Evolutionary conservation across 2,329 filamentous ascomycete genomes (phyloP), one percentile per base, ranked within the genome.

Genomic region (Diaporthe sp.): DNA sequence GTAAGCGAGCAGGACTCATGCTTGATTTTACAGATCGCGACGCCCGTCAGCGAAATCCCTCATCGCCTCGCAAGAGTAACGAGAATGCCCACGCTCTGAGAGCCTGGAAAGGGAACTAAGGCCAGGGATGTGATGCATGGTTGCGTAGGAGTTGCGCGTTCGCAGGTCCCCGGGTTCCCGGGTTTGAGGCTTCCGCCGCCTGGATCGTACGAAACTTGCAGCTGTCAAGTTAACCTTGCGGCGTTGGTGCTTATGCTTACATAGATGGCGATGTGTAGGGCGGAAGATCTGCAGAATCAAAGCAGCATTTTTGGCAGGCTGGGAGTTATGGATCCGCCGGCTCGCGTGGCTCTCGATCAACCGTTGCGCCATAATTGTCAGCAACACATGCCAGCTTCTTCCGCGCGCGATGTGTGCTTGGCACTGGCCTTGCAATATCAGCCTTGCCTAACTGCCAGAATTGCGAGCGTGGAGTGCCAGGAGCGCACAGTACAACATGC

Each of bases 171-270:
- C 25, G 22, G 25, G 25, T 15, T 9, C 15, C 22, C 37, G 39
- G 37, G 25, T 53, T 27, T 17, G 32, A 25, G 59, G 70, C 70
- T 30, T 53, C 22, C 25, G 4, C 27, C 69, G 70, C 25, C 44
- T 37, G 19, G 35, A 30, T 51, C n/a, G 39, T 22, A 25, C 15
- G 32, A 35, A 32, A 44, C 32, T 17, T 53, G 70, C 70, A 63
- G 56, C 69, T 51, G 39, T 51, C 55, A 71, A 58, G 30, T 17
- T 53, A 56, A 42, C 30, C 55, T n/a, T 39, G 55, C 35, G 42
- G 69, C 42, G 42, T 51, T 61, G 30, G 55, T 71, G 55, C 69
- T 35, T 71, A 61, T 71, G 50, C 68, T 70, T 47, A 47, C 53
- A 63, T 47, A 51, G 44, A 53, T 68, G 44, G 39, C 32, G 63